A percentile compares a stretch with the other conserved stretches of the same genome.
Evolutionary conservation across 176 grass and related monocot species (phyloP).

Genomic region (Oryza rufipogon): DNA sequence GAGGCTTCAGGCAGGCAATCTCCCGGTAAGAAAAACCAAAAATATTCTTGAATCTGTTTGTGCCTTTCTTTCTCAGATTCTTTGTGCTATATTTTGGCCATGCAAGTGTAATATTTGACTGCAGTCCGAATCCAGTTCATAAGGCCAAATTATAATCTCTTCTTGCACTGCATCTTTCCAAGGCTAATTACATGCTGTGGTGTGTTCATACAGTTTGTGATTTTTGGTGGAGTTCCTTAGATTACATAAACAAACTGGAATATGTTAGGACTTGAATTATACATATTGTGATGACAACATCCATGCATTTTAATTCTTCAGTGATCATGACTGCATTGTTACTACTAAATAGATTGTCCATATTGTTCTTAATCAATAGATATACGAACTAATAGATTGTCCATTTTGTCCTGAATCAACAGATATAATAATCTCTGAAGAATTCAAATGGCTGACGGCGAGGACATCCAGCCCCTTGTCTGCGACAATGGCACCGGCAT

Average conservation of each 20-base stretch:
- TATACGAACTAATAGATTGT: background rate
- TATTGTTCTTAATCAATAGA: background rate
- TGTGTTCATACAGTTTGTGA: too few species aligned
- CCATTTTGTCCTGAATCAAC: background rate
- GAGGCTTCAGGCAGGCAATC: slow-evolving; percentile 12
- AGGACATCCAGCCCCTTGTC: slow-evolving; percentile 61
- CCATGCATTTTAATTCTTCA: background rate
- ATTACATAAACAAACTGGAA: background rate
- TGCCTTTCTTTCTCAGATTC: background rate
- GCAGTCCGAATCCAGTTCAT: slow-evolving; percentile 13
- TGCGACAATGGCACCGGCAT: slow-evolving; percentile 64
- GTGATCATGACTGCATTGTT: background rate
- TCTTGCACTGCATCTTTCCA: background rate
- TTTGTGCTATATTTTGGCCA: slow-evolving; percentile 6
- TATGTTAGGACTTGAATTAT: background rate
- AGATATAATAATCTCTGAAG: background rate
- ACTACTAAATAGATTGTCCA: background rate
- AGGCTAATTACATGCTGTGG: background rate
- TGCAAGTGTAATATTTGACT: background rate
- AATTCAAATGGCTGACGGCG: slow-evolving; percentile 52
- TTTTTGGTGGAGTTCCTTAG: too few species aligned
- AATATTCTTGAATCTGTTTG: background rate
- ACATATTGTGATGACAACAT: too few species aligned
- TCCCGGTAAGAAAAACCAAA: slow-evolving; percentile 21
- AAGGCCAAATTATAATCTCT: background rate